Percentiles rank a stretch among this genome's conserved stretches.
Evolutionary conservation across 495 filamentous ascomycete species (phyloP).

Genomic region (Neurospora sp.): DNA sequence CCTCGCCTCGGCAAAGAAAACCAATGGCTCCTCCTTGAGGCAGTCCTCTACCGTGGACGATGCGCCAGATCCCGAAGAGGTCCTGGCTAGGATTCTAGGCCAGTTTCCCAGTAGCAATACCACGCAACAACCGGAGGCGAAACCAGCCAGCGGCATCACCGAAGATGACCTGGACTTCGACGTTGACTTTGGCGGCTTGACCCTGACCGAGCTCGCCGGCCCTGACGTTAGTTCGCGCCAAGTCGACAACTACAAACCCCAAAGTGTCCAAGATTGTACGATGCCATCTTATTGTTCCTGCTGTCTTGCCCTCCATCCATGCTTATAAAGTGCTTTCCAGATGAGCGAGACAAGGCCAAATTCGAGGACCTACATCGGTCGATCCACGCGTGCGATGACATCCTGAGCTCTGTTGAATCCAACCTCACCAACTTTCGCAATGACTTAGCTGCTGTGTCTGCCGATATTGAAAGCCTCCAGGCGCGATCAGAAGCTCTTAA

Average conservation of each 20-base stretch:
- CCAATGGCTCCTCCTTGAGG: conserved; percentile 58
- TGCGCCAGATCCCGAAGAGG: conserved; percentile 59
- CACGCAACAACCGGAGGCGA: not conserved
- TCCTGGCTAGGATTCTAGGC: conserved; percentile 63
- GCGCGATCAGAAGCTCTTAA: conserved; percentile 75
- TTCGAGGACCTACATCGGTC: conserved; percentile 87
- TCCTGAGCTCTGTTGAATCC: conserved; percentile 82
- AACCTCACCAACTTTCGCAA: conserved; percentile 88
- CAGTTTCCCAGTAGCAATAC: conserved; percentile 17
- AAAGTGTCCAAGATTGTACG: conserved; percentile 71
- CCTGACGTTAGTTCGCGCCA: conserved; percentile 29
- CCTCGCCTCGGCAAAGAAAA: conserved; percentile 44
- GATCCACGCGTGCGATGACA: conserved; percentile 83
- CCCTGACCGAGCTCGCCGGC: conserved; percentile 59
- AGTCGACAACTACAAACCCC: conserved; percentile 45
- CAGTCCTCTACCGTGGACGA: conserved; percentile 43
- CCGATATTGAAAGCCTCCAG: conserved; percentile 90
- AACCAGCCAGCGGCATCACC: conserved; percentile 19
- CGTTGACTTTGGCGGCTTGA: conserved; percentile 71
- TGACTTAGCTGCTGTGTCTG: conserved; percentile 81
- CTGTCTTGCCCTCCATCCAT: conserved; percentile 15
- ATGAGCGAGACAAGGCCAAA: conserved; percentile 75
- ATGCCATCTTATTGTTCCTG: not conserved
- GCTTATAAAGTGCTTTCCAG: conserved; percentile 32
- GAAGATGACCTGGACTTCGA: conserved; percentile 36